Percentiles rank a stretch among this genome's conserved stretches.
These are phyloP conservation scores for Colletotrichum sidae DNA, from an alignment of 2,329 filamentous ascomycete genomes.

Conservation along the genomic window DNA sequence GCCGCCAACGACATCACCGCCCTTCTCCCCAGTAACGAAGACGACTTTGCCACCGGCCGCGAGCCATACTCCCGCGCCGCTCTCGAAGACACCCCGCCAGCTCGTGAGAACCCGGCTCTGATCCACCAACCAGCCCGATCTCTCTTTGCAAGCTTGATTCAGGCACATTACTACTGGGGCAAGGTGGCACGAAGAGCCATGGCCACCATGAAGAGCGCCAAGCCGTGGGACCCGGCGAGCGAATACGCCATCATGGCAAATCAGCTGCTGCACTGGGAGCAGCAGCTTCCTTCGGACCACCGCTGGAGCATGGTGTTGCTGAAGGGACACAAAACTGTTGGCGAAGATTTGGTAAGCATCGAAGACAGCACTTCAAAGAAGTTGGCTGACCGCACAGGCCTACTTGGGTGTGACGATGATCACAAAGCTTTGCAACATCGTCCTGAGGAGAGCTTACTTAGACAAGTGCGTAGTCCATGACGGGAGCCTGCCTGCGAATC, in stretches of 20 bases:
- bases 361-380: not conserved
- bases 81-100: conserved; percentile 64
- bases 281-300: conserved; percentile 58
- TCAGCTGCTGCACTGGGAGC: conserved; percentile 61
- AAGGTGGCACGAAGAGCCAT: conserved; percentile 61
- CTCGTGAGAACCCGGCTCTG: conserved; percentile 57
- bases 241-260: conserved; percentile 59
- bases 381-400: conserved; percentile 49
- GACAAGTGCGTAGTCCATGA: conserved; percentile 53
- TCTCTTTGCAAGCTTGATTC: conserved; percentile 66
- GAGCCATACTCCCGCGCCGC: conserved; percentile 63
- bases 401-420: conserved; percentile 68
- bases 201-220: conserved; percentile 54
- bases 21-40: conserved; percentile 64
- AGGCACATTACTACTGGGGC: conserved; percentile 67
- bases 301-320: conserved; percentile 57
- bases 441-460: conserved; percentile 65
- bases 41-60: conserved; percentile 60
- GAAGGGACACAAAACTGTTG: conserved; percentile 58
- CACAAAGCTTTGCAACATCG: conserved; percentile 66
- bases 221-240: conserved; percentile 60
- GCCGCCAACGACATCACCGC: conserved; percentile 65
- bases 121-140: conserved; percentile 58
- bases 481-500: not conserved
- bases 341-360: conserved; percentile 59